phyloP scores from a whole-genome alignment of 1,139 yeast genomes.

The Hansenula lynferdii region DNA sequence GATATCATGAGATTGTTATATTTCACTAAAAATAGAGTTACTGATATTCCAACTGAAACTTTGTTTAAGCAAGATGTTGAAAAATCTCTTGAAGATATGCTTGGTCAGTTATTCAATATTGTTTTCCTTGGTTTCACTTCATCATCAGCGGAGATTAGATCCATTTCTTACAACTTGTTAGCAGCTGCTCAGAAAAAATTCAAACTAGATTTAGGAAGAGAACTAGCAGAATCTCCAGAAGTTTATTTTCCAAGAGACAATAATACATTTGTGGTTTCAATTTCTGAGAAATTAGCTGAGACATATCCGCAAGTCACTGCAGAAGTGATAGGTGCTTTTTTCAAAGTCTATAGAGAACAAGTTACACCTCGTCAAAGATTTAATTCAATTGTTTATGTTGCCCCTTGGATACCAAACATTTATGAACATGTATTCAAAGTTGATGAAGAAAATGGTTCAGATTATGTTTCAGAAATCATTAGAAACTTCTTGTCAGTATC shows the following conservation, averaged over 20 bases:
- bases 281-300: conserved; percentile 54
- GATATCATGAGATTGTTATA: conserved; percentile 68
- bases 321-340: conserved; percentile 57
- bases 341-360: conserved; percentile 43
- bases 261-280: conserved; percentile 54
- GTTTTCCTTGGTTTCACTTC: conserved; percentile 66
- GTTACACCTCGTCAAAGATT: conserved; percentile 31
- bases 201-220: conserved; percentile 56
- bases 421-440: conserved; percentile 50
- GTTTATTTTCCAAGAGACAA: conserved; percentile 73
- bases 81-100: conserved; percentile 25
- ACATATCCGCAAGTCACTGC: conserved; percentile 58
- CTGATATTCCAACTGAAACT: conserved; percentile 10
- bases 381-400: conserved; percentile 31
- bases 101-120: conserved; percentile 60
- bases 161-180: conserved; percentile 59
- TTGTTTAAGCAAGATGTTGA: conserved; percentile 15
- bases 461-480: conserved; percentile 54
- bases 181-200: conserved; percentile 61
- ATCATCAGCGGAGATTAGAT: conserved; percentile 51
- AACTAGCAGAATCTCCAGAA: conserved; percentile 52
- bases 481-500: conserved; percentile 63
- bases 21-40: conserved; percentile 41
- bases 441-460: conserved; percentile 54
- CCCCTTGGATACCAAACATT: conserved; percentile 79